Conservation (phyloP, 805 yeast species). For the Metschnikowia baotianmanensis region DNA sequence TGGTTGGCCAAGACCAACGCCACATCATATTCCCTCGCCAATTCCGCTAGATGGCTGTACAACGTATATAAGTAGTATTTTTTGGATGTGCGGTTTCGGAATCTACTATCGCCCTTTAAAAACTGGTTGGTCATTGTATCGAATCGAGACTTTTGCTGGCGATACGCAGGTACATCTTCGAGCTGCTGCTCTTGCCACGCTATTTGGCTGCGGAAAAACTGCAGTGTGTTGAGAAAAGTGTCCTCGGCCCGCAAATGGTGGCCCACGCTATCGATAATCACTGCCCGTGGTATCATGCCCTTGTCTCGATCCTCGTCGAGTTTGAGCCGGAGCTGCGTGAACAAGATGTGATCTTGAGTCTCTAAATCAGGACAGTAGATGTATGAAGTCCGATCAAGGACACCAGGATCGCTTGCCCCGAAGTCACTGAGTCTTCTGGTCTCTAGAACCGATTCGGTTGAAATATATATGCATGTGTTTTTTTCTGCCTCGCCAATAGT, state of each 20-base stretch:
- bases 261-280: constrained; percentile 79
- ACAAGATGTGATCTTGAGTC: constrained; percentile 68
- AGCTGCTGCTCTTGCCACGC: constrained; percentile 16
- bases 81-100: constrained; percentile 35
- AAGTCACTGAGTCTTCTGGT: constrained; percentile 50
- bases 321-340: constrained; percentile 65
- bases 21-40: constrained; percentile 48
- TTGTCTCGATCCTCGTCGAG: constrained; percentile 19
- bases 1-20: constrained; percentile 78
- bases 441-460: constrained; percentile 75
- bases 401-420: constrained; percentile 12
- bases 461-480: constrained; percentile 52
- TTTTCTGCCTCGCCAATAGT: background rate
- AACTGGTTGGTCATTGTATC: constrained; percentile 25
- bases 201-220: constrained; percentile 11
- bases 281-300: constrained; percentile 42
- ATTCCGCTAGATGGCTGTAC: constrained; percentile 45
- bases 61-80: constrained; percentile 41
- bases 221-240: constrained; percentile 23
- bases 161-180: constrained; percentile 5
- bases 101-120: constrained; percentile 13
- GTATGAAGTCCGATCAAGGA: constrained; percentile 43
- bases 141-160: constrained; percentile 23
- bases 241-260: constrained; percentile 72
- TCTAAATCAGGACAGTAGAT: constrained; percentile 67